phyloP scores from a whole-genome alignment of 148 eudicot genomes.

The Linanthus parryae region DNA sequence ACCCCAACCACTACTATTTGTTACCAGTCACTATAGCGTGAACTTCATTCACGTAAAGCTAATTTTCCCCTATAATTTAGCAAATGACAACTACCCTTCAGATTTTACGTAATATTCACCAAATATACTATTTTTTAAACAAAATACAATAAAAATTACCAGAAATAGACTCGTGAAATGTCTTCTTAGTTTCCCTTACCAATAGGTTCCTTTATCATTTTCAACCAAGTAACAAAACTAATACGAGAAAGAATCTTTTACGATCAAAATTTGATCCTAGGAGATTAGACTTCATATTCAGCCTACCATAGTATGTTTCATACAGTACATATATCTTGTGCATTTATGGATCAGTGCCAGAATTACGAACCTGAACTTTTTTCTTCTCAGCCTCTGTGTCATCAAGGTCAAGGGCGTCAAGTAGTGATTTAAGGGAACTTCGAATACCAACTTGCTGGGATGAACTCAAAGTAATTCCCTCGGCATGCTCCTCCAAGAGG shows the following conservation, averaged over 20 bases:
- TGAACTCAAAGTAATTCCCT: slow-evolving; percentile 2
- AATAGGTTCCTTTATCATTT: too few relatives aligned
- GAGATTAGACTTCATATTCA: neutral
- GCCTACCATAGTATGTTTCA: neutral
- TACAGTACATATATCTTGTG: neutral
- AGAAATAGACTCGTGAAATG: too few relatives aligned
- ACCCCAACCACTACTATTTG: too few relatives aligned
- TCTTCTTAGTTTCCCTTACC: too few relatives aligned
- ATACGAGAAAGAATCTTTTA: neutral
- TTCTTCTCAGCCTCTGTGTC: slow-evolving; percentile 15
- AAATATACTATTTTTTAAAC: too few relatives aligned
- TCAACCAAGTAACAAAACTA: neutral
- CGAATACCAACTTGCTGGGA: slow-evolving; percentile 7
- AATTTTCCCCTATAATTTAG: too few relatives aligned
- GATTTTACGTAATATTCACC: too few relatives aligned
- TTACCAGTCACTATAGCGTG: too few relatives aligned
- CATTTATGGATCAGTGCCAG: neutral
- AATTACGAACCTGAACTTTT: slow-evolving; percentile 33
- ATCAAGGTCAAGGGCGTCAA: slow-evolving; percentile 21
- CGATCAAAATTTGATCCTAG: neutral
- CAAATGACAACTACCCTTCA: too few relatives aligned
- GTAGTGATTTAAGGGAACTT: slow-evolving; percentile 28
- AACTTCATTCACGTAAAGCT: too few relatives aligned
- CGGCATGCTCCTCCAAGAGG: slow-evolving; percentile 8
- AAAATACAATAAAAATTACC: too few relatives aligned